phyloP scores from a whole-genome alignment of 2,329 filamentous ascomycete genomes.

The Trichoderma atroviride region DNA sequence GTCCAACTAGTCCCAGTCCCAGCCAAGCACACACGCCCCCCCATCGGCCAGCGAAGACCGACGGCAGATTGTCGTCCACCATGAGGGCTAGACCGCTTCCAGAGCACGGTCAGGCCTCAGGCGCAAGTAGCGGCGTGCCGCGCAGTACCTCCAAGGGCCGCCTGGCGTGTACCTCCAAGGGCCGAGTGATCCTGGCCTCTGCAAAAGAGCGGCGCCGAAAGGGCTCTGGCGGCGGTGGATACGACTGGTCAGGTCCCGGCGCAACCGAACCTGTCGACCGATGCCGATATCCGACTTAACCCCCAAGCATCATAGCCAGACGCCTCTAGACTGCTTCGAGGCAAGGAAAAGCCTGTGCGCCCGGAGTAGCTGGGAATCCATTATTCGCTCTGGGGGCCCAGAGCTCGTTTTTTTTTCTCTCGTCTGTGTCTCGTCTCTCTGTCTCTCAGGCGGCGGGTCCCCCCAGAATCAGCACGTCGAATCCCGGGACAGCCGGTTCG shows the following conservation, averaged over 20 bases:
- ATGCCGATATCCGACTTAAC: conserved; percentile 27
- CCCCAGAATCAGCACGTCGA: conserved; percentile 9
- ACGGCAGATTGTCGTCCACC: conserved; percentile 22
- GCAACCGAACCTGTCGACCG: conserved; percentile 26
- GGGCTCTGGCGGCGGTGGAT: conserved; percentile 12
- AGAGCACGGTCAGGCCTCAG: conserved; percentile 1
- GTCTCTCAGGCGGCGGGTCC: background rate
- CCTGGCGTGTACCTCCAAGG: background rate
- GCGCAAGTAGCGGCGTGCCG: no score
- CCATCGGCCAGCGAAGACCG: conserved; percentile 25
- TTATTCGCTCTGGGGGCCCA: conserved; percentile 9
- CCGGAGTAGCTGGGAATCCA: conserved; percentile 18
- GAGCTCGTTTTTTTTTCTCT: conserved; percentile 3
- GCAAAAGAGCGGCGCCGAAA: conserved; percentile 19
- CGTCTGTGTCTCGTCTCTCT: background rate
- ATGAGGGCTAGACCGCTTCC: conserved; percentile 12
- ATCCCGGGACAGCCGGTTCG: conserved; percentile 23
- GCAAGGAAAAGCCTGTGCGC: conserved; percentile 19
- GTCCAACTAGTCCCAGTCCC: no score
- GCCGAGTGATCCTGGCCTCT: conserved; percentile 20
- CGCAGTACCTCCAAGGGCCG: background rate
- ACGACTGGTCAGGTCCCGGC: conserved; percentile 24
- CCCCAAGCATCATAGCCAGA: background rate
- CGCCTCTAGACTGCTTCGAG: conserved; percentile 8
- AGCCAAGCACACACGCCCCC: conserved; percentile 9